These are phyloP conservation scores for Elongisporangium senticosum DNA, from an alignment of 352 stramenopile species.

Conservation along the genomic window DNA sequence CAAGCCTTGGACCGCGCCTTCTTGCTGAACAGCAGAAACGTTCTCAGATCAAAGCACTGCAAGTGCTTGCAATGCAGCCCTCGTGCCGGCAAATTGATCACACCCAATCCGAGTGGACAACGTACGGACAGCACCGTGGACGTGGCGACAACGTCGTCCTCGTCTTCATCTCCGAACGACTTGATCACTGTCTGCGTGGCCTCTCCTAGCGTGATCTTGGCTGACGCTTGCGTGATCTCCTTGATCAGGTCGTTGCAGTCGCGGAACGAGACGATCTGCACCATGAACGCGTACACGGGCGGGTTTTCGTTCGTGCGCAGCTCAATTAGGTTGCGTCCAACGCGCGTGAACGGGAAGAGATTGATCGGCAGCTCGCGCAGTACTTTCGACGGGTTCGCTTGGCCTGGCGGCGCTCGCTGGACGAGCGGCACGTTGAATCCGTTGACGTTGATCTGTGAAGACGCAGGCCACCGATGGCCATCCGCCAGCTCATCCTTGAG, in stretches of 20 bases:
- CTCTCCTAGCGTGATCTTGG: constrained; percentile 62
- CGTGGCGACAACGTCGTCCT: constrained; percentile 81
- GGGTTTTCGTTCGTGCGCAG: constrained; percentile 64
- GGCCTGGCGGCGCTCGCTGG: constrained; percentile 63
- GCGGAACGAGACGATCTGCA: constrained; percentile 70
- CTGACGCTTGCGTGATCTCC: constrained; percentile 55
- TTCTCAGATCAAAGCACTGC: constrained; percentile 94
- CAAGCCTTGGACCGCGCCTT: constrained; percentile 83
- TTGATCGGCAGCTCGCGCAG: constrained; percentile 68
- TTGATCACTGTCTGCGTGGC: constrained; percentile 74
- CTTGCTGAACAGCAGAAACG: constrained; percentile 90
- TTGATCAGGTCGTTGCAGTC: constrained; percentile 53
- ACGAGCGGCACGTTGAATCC: constrained; percentile 61
- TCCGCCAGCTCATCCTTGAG: constrained; percentile 66
- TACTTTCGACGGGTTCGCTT: constrained; percentile 79
- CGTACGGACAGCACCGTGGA: constrained; percentile 87
- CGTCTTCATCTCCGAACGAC: constrained; percentile 71
- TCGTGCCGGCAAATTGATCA: constrained; percentile 87
- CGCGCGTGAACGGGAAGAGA: constrained; percentile 60
- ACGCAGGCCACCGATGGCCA: constrained; percentile 69
- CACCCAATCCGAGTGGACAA: constrained; percentile 79
- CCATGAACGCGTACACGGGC: constrained; percentile 56
- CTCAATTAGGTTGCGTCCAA: constrained; percentile 71
- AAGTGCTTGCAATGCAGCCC: constrained; percentile 91
- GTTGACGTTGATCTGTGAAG: constrained; percentile 62